These are phyloP conservation scores for Pisolithus sp. DNA, from an alignment of 768 basidiomycete species.

Conservation along the genomic window DNA sequence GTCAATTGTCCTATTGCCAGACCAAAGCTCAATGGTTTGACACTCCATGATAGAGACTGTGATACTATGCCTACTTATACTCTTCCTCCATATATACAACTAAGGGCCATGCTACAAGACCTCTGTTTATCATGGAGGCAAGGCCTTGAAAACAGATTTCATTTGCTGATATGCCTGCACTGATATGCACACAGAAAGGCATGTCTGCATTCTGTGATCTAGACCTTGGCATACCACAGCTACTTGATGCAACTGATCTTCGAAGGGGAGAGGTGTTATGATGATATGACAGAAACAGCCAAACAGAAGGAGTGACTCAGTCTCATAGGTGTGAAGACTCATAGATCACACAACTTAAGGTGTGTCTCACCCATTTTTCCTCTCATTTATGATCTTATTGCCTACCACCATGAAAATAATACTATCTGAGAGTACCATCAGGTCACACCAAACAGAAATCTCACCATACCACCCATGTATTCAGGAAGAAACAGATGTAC, in stretches of 20 bases:
- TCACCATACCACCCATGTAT: no score
- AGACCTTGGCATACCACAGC: constrained; percentile 42
- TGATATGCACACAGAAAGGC: constrained; percentile 63
- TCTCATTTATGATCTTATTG: no score
- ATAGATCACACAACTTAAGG: no score
- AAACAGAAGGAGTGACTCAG: no score
- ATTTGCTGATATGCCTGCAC: constrained; percentile 63
- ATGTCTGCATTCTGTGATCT: constrained; percentile 65
- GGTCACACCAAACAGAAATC: no score
- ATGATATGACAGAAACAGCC: no score
- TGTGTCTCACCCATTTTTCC: no score
- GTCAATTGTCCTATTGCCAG: constrained; percentile 29
- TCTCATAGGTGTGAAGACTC: no score
- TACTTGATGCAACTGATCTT: constrained; percentile 6
- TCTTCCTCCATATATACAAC: constrained; percentile 15
- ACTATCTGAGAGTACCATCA: no score
- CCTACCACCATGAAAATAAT: no score
- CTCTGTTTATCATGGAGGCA: not conserved
- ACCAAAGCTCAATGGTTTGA: constrained; percentile 38
- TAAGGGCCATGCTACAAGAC: not conserved
- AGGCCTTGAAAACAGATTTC: constrained; percentile 36
- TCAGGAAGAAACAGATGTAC: no score
- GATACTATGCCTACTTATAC: constrained; percentile 5
- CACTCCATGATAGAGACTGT: constrained; percentile 26
- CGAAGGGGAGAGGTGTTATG: constrained; percentile 22